Percentiles rank a stretch among this genome's conserved stretches.
Conservation (phyloP, 2,329 filamentous ascomycete genomes). For the Arachnopeziza araneosa region DNA sequence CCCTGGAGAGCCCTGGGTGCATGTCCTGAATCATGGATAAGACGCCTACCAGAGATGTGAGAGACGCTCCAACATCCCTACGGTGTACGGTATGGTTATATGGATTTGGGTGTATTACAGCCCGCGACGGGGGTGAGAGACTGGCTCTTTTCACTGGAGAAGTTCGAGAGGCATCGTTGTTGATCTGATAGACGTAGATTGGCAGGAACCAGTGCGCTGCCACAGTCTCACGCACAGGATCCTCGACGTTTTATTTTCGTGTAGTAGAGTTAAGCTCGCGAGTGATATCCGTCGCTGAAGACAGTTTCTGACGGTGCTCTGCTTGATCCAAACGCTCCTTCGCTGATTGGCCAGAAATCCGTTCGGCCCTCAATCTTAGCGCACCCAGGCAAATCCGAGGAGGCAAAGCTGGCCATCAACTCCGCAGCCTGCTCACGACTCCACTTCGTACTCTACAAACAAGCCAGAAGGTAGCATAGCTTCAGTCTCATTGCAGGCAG, state of each 20-base stretch:
- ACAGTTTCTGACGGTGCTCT: background rate
- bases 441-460: constrained; percentile 2
- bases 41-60: background rate
- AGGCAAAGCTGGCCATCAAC: background rate
- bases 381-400: background rate
- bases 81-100: background rate
- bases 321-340: background rate
- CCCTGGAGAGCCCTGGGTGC: background rate
- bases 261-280: background rate
- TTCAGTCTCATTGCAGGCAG: background rate
- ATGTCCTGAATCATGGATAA: background rate
- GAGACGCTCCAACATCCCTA: background rate
- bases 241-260: background rate
- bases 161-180: background rate
- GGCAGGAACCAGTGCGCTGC: background rate
- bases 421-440: constrained; percentile 1
- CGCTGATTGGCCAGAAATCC: background rate
- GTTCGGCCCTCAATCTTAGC: background rate
- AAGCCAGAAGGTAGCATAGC: background rate
- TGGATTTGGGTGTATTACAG: background rate
- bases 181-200: background rate
- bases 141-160: constrained; percentile 1
- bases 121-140: background rate
- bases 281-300: background rate
- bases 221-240: background rate